phyloP scores from a whole-genome alignment of 768 basidiomycete species.

The Lentinus tigrinus region DNA sequence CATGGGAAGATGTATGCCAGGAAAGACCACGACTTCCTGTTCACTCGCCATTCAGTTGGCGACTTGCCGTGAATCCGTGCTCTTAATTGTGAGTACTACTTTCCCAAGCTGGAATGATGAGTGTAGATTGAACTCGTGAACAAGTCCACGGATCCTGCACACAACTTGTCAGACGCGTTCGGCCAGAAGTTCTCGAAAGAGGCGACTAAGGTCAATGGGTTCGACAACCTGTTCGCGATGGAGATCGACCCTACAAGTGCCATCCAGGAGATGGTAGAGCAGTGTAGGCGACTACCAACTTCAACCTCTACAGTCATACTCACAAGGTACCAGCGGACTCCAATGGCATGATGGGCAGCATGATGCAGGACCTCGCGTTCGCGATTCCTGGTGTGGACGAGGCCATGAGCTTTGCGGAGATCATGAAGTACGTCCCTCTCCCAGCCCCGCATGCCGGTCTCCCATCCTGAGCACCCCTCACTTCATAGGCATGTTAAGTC shows the following conservation, averaged over 20 bases:
- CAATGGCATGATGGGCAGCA: slow-evolving; percentile 94
- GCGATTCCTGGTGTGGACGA: slow-evolving; percentile 99
- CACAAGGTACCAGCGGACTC: slow-evolving; percentile 62
- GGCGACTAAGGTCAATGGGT: slow-evolving; percentile 96
- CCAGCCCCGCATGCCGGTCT: background rate
- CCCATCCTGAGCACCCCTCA: background rate
- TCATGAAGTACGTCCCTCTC: slow-evolving; percentile 83
- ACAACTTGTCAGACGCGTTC: slow-evolving; percentile 98
- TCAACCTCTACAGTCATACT: background rate
- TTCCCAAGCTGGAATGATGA: background rate
- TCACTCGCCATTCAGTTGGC: slow-evolving; percentile 97
- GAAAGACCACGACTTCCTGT: slow-evolving; percentile 98
- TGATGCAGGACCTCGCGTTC: slow-evolving; percentile 99
- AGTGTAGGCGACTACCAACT: slow-evolving; percentile 55
- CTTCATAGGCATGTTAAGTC: slow-evolving; percentile 92
- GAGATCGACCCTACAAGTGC: slow-evolving; percentile 98
- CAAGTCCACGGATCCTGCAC: slow-evolving; percentile 98
- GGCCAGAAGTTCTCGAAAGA: slow-evolving; percentile 99
- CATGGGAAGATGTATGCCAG: slow-evolving; percentile 39
- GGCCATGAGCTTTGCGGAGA: slow-evolving; percentile 99
- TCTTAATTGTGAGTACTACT: slow-evolving; percentile 81
- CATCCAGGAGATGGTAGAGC: slow-evolving; percentile 99
- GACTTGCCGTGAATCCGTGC: slow-evolving; percentile 86
- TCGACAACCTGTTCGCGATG: slow-evolving; percentile 96
- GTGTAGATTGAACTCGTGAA: background rate